Conservation (phyloP, 345 rosid genomes). For the Excoecaria agallocha region DNA sequence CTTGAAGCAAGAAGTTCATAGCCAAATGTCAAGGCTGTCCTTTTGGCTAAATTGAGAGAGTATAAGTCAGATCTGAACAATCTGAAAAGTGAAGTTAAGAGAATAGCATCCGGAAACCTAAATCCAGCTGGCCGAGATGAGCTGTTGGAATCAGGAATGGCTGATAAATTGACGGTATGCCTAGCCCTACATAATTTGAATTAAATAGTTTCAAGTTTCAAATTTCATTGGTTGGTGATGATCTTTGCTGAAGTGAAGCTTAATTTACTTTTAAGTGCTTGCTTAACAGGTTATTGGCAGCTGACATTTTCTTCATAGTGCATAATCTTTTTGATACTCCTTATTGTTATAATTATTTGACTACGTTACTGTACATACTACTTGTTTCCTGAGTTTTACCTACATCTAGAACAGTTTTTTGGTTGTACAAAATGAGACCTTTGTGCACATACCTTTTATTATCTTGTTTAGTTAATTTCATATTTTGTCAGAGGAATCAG, state of each 20-base stretch:
- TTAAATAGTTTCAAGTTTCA: not conserved
- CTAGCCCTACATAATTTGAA: not conserved
- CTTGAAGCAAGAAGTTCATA: slow-evolving; percentile 34
- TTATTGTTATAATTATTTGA: not conserved
- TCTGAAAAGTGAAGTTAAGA: slow-evolving; percentile 29
- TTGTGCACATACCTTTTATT: not conserved
- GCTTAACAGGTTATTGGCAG: not conserved
- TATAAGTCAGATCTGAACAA: slow-evolving; percentile 36
- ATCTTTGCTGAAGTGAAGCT: not conserved
- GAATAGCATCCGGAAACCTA: slow-evolving; percentile 22
- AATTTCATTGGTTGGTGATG: not conserved
- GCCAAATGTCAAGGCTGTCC: slow-evolving; percentile 33
- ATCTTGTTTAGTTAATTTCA: not conserved
- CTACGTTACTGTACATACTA: not conserved
- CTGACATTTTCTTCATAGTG: not conserved
- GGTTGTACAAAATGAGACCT: not conserved
- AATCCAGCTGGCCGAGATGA: slow-evolving; percentile 28
- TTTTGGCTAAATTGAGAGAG: slow-evolving; percentile 37
- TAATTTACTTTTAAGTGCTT: not conserved
- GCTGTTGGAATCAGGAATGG: slow-evolving; percentile 31
- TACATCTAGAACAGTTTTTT: not conserved
- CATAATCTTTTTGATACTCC: not conserved
- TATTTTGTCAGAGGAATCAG: not conserved
- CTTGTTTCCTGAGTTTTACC: not conserved
- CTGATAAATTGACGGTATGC: slow-evolving; percentile 27